Conservation (phyloP, 495 filamentous ascomycete species). For the Podospora tetraspora region DNA sequence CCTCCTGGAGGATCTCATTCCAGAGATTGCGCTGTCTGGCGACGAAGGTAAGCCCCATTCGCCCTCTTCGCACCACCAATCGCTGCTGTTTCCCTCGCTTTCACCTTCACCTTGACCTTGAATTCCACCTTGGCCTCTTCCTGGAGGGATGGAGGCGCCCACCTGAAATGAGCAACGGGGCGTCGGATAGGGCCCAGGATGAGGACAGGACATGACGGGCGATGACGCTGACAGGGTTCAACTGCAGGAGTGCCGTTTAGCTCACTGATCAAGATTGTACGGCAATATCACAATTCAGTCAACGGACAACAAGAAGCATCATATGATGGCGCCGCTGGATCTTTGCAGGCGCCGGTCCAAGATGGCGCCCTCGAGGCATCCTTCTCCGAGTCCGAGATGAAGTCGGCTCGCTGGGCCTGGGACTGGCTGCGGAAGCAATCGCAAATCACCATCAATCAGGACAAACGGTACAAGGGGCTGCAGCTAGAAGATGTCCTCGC, state of each 20-base stretch:
- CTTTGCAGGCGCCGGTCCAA: background rate
- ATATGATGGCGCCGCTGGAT: slow-evolving; percentile 7
- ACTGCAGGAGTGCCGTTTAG: slow-evolving; percentile 24
- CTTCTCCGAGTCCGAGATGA: slow-evolving; percentile 28
- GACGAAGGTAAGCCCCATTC: slow-evolving; percentile 56
- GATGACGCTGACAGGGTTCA: slow-evolving; percentile 13
- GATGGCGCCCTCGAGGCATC: slow-evolving; percentile 18
- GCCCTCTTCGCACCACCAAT: background rate
- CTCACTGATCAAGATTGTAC: slow-evolving; percentile 28
- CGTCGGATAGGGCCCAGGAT: background rate
- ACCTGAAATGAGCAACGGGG: background rate
- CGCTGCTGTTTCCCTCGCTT: background rate
- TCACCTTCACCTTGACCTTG: background rate
- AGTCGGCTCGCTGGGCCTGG: slow-evolving; percentile 40
- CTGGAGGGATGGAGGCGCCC: background rate
- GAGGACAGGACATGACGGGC: background rate
- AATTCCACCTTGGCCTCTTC: background rate
- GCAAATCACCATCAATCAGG: slow-evolving; percentile 39
- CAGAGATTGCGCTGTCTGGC: slow-evolving; percentile 64
- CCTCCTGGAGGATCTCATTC: slow-evolving; percentile 64
- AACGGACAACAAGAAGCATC: slow-evolving; percentile 9
- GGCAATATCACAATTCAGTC: slow-evolving; percentile 24
- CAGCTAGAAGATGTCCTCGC: slow-evolving; percentile 37
- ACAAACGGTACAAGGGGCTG: slow-evolving; percentile 40
- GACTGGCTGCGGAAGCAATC: slow-evolving; percentile 38